Evolutionary conservation across 2,329 filamentous ascomycete species (phyloP), one percentile per base, ranked within the genome.

Genomic region (Xylaria sp.): DNA sequence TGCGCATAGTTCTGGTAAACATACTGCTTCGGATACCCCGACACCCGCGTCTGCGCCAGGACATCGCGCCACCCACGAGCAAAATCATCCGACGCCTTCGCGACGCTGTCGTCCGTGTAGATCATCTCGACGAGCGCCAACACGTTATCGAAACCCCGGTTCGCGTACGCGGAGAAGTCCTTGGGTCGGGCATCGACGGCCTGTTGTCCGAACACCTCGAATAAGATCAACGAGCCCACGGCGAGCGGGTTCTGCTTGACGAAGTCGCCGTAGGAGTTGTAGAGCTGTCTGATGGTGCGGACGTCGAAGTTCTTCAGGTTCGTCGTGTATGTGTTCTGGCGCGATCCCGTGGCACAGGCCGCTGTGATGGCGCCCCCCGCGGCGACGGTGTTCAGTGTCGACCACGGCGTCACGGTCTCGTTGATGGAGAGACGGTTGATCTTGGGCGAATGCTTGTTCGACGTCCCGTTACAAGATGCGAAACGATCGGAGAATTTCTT

Each of bases 1-100:
- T 75, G 75, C 0, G 79, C 80, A 63, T 82, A 84, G 68, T 84
- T 83, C 55, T 81, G 73, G 59, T 83, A 82, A 0, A 73, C 67
- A 58, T 75, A 70, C 54, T 75, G 48, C 37, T 72, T 65, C 1
- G 65, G 57, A 23, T 69, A 59, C 2, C 73, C 77, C 53, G 67
- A 75, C 0, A 68, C 73, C 8, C 69, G 59, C 23, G 18, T 52
- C 16, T 2, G 16, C 8, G n/a, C 53, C n/a, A 62, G 4, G 13
- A 48, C 48, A 2, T 48, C 37, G 5, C 59, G 52, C 13, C 50
- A 23, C 10, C 10, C 46, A 4, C 50, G 42, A 10, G 46, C 53
- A 9, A 34, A 59, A 48, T 16, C 30, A 46, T 55, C 16, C 4
- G 30, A 46, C 9, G 52, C 57, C 46, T 57, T 11, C 35, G 55